Percentiles rank a stretch among this genome's conserved stretches.
phyloP scores from a whole-genome alignment of 2,329 filamentous ascomycete species.

The Fusarium verticillioides region DNA sequence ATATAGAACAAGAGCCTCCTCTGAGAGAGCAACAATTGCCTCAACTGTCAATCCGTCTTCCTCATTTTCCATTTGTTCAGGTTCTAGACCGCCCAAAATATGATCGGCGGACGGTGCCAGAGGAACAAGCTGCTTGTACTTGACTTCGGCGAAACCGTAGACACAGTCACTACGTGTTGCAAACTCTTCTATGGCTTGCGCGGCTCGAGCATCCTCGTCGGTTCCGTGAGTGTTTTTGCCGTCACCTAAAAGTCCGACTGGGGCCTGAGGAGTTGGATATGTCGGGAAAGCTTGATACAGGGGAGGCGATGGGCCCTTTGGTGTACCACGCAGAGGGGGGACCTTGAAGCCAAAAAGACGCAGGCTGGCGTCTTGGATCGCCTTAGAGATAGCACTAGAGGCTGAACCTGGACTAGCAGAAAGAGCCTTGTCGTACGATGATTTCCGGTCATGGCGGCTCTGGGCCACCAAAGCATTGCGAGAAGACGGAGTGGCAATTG shows the following conservation, averaged over 20 bases:
- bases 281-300: conserved; percentile 85
- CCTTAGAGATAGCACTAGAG: conserved; percentile 93
- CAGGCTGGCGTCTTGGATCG: conserved; percentile 89
- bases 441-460: conserved; percentile 78
- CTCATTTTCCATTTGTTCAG: conserved; percentile 64
- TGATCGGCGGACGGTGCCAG: conserved; percentile 82
- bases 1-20: conserved; percentile 95
- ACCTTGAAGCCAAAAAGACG: conserved; percentile 78
- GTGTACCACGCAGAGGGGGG: conserved; percentile 68
- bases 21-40: conserved; percentile 85
- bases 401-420: conserved; percentile 78
- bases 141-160: conserved; percentile 97
- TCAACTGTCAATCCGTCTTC: conserved; percentile 86
- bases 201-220: conserved; percentile 83
- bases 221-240: conserved; percentile 64
- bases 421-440: conserved; percentile 80
- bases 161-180: conserved; percentile 95
- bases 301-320: conserved; percentile 77
- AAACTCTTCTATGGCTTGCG: conserved; percentile 88
- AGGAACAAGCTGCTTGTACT: conserved; percentile 96
- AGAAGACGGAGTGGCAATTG: conserved; percentile 73
- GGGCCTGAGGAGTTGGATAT: conserved; percentile 76
- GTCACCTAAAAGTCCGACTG: conserved; percentile 73
- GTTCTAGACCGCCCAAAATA: conserved; percentile 71
- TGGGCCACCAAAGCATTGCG: conserved; percentile 79